Evolutionary conservation across 352 stramenopile genomes (phyloP).

Genomic region (Phytophthora pinifolia): DNA sequence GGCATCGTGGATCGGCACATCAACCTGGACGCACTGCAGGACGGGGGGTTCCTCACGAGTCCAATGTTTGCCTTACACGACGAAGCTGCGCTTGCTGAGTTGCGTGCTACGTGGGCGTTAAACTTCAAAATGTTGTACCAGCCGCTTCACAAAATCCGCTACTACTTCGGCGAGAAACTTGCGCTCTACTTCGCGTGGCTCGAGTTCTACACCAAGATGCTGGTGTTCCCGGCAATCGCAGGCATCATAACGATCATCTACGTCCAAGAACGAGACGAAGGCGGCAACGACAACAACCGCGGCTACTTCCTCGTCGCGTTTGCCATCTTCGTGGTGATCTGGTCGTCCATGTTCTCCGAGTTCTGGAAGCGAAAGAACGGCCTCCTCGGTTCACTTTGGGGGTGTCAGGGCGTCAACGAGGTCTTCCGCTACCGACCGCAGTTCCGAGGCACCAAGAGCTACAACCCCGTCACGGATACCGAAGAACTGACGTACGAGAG

Average conservation of each 20-base stretch:
- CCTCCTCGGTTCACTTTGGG: slow-evolving; percentile 84
- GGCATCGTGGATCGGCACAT: slow-evolving; percentile 80
- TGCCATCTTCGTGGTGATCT: slow-evolving; percentile 83
- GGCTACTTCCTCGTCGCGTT: no score
- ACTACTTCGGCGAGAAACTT: slow-evolving; percentile 92
- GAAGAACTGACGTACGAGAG: slow-evolving; percentile 72
- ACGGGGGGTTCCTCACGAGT: slow-evolving; percentile 49
- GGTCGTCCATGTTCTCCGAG: slow-evolving; percentile 87
- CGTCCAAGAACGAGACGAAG: no score
- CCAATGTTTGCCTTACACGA: slow-evolving; percentile 91
- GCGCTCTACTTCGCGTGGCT: slow-evolving; percentile 93
- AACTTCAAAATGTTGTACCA: slow-evolving; percentile 79
- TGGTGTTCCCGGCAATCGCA: slow-evolving; percentile 74
- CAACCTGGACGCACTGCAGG: slow-evolving; percentile 67
- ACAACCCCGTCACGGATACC: slow-evolving; percentile 63
- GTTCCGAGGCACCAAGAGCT: slow-evolving; percentile 78
- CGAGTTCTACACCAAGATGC: slow-evolving; percentile 93
- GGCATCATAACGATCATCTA: slow-evolving; percentile 87
- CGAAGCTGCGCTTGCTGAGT: slow-evolving; percentile 54
- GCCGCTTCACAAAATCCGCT: slow-evolving; percentile 85
- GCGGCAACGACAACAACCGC: no score
- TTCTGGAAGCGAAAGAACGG: slow-evolving; percentile 90
- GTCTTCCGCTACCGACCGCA: slow-evolving; percentile 78
- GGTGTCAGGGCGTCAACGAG: slow-evolving; percentile 72
- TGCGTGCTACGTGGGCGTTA: slow-evolving; percentile 75